Base-by-base conservation (phyloP, 2,329 filamentous ascomycete genomes). In the Aspergillus eucalypticola region DNA sequence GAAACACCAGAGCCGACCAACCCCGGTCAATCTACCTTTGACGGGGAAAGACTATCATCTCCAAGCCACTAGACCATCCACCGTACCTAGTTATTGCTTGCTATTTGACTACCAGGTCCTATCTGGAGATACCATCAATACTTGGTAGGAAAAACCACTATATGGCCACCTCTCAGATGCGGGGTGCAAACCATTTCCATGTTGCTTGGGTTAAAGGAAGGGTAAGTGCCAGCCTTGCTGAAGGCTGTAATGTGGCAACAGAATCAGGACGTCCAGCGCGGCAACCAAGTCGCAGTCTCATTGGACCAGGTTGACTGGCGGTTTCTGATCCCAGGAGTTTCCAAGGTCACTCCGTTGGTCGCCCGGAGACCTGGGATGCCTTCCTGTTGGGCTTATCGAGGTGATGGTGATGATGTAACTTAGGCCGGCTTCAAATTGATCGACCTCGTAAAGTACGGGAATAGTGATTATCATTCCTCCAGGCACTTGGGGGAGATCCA, bases 191-290 rank as follows among this genome's bases (percentile, higher is more conserved):
- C 48, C 46, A 42, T 62, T 54, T 32, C 10, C 29, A 35, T 35
- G 32, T 35, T 57, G 58, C 52, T 62, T 58, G 49, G 54, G 42
- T 53, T 50, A 54, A 42, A 39, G 27, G 10, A 29, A 29, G 27
- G 27, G 27, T 4, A 29, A 10, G 8, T 29, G 60, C 53, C 48
- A 56, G 55, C 27, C 48, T 59, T 51, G 55, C 35, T 54, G 48
- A 38, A 23, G 55, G 53, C 53, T 59, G 57, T 60, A 58, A 62
- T 60, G 63, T 64, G 63, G 63, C 61, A 60, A 64, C 55, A 41
- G 41, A 59, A 63, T 50, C 27, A 56, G 58, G 51, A 57, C 58
- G 21, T 56, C n/a, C 42, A 42, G 19, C 39, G 51, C 32, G 39
- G 54, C 58, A 60, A 55, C 64, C 64, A 65, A 64, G 62, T 58